phyloP scores from a whole-genome alignment of 106 monocot genomes.

The Vanilla planifolia region DNA sequence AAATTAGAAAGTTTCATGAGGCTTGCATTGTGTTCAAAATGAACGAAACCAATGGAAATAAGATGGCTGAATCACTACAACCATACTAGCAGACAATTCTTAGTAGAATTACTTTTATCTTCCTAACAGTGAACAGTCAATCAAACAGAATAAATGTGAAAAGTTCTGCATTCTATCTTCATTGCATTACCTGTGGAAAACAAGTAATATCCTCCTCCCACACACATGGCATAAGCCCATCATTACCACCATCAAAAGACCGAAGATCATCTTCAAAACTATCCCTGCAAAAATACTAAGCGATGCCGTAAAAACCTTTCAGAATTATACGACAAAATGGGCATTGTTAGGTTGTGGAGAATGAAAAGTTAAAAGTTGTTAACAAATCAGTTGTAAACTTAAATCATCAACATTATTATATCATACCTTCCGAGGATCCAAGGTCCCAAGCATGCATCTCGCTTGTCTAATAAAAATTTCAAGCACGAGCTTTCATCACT shows the following conservation, averaged over 20 bases:
- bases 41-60: not conserved
- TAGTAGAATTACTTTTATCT: not conserved
- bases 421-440: conserved; percentile 93
- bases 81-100: not conserved
- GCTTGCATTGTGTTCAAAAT: not conserved
- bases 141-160: not conserved
- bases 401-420: not conserved
- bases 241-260: conserved; percentile 83
- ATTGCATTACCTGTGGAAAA: conserved; percentile 79
- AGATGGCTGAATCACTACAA: not conserved
- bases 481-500: conserved; percentile 89
- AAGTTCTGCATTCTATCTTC: no score
- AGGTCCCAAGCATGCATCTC: conserved; percentile 89
- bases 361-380: not conserved
- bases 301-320: not conserved
- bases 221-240: conserved; percentile 85
- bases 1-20: not conserved
- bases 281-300: conserved; percentile 43
- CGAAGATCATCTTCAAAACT: conserved; percentile 98
- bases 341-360: not conserved
- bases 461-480: conserved; percentile 81
- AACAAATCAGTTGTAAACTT: not conserved
- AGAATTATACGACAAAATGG: not conserved
- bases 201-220: conserved; percentile 70
- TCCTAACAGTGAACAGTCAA: not conserved